phyloP scores from a whole-genome alignment of 441 rosid species.

The Monsonia emarginata region DNA sequence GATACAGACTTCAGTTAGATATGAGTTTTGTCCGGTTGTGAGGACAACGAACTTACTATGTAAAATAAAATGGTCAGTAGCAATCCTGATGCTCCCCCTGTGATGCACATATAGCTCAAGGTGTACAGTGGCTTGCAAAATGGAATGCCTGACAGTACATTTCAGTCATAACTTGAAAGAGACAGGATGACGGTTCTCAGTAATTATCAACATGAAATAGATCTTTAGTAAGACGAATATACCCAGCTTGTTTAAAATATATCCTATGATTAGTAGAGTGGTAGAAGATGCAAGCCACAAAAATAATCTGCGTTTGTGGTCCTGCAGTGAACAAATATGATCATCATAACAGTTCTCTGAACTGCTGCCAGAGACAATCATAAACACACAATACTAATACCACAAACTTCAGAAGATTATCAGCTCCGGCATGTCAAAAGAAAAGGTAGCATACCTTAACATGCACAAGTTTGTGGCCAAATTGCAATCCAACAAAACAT shows the following conservation, averaged over 20 bases:
- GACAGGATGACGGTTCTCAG: neutral
- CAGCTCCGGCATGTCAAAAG: neutral
- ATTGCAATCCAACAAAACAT: conserved; percentile 49
- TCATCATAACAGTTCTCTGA: neutral
- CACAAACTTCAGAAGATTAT: neutral
- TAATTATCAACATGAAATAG: neutral
- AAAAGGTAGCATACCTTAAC: conserved; percentile 28
- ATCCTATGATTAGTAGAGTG: conserved; percentile 31
- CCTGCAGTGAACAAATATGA: conserved; percentile 28
- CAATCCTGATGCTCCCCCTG: conserved; percentile 55
- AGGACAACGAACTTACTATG: conserved; percentile 29
- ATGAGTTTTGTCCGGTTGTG: neutral
- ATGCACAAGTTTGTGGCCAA: conserved; percentile 47
- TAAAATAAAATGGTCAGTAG: conserved; percentile 36
- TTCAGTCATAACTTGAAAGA: conserved; percentile 5
- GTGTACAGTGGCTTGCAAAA: conserved; percentile 51
- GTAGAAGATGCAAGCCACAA: conserved; percentile 37
- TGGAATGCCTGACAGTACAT: conserved; percentile 40
- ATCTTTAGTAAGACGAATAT: conserved; percentile 12
- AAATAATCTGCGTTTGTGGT: conserved; percentile 27
- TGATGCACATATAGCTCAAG: conserved; percentile 46
- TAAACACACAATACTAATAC: neutral
- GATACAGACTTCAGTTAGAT: neutral
- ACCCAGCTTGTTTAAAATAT: conserved; percentile 34
- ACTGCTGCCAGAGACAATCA: neutral